Conservation (phyloP, 352 stramenopile genomes). For the Phytophthora megakarya region DNA sequence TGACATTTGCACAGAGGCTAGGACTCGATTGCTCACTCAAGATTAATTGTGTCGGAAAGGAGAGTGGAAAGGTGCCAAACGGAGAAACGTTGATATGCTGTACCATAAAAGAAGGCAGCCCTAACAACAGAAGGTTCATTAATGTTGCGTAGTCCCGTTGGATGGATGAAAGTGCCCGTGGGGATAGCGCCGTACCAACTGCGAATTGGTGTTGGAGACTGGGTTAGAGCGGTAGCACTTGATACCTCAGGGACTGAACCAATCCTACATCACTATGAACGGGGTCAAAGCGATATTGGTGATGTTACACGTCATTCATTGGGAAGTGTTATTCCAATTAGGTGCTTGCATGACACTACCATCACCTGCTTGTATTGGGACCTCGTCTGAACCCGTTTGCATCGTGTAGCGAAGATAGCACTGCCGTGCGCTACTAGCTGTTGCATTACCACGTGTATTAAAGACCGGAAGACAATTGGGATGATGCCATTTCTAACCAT, state of each 20-base stretch:
- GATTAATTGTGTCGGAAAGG: too few species aligned
- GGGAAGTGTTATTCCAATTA: background rate
- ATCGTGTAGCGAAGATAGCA: too few species aligned
- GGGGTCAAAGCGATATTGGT: background rate
- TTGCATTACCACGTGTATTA: too few species aligned
- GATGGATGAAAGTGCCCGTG: background rate
- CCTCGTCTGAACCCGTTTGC: background rate
- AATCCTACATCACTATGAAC: background rate
- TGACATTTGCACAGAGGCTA: too few species aligned
- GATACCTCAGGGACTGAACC: background rate
- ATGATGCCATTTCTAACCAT: slow-evolving; percentile 5
- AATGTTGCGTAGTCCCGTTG: background rate
- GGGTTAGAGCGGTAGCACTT: background rate
- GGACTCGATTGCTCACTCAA: too few species aligned
- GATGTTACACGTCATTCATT: too few species aligned
- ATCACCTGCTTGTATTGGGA: background rate
- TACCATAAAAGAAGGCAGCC: background rate
- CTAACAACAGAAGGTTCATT: background rate
- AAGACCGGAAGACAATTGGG: background rate
- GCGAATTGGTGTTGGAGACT: background rate
- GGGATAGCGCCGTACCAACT: background rate
- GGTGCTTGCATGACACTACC: slow-evolving; percentile 4
- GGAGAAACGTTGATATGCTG: background rate
- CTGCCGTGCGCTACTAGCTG: too few species aligned
- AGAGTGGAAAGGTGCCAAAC: background rate